These are phyloP conservation scores for Boletus subparvulus DNA, from an alignment of 768 basidiomycete genomes.

Conservation along the genomic window DNA sequence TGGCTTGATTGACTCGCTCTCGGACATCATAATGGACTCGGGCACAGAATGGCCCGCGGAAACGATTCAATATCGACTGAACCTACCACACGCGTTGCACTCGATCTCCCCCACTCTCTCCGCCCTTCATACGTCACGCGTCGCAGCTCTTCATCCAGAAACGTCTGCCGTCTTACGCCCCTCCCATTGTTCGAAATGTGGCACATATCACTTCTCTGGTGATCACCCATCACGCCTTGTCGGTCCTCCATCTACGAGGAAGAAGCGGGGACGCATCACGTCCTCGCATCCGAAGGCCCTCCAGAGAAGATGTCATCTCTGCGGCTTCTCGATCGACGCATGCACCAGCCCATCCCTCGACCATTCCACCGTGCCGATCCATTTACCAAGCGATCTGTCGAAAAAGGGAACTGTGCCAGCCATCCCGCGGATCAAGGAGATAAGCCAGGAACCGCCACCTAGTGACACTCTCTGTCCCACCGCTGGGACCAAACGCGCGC, in stretches of 20 bases:
- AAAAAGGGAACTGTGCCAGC: neutral
- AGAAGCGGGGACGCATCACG: constrained; percentile 11
- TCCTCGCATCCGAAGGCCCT: constrained; percentile 1
- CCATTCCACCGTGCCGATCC: neutral
- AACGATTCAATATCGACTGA: constrained; percentile 46
- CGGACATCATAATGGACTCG: neutral
- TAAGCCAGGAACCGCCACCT: neutral
- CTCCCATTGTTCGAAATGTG: constrained; percentile 54
- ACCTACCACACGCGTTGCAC: constrained; percentile 50
- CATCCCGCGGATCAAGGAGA: neutral
- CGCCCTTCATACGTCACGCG: constrained; percentile 56
- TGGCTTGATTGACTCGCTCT: neutral
- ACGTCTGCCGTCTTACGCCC: constrained; percentile 18
- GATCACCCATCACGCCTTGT: constrained; percentile 37
- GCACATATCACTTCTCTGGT: constrained; percentile 45
- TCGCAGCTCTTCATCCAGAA: constrained; percentile 31
- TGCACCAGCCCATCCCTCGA: neutral
- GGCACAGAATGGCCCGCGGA: neutral
- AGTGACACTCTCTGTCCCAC: neutral
- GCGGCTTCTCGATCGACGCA: constrained; percentile 16
- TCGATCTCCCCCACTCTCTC: constrained; percentile 56
- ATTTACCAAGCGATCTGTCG: neutral
- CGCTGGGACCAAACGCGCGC: neutral
- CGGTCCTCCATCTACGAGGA: constrained; percentile 22
- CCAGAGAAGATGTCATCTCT: constrained; percentile 20